Evolutionary conservation across 2,329 filamentous ascomycete genomes (phyloP), one percentile per base, ranked within the genome.

Genomic region (Bisporella sp.): DNA sequence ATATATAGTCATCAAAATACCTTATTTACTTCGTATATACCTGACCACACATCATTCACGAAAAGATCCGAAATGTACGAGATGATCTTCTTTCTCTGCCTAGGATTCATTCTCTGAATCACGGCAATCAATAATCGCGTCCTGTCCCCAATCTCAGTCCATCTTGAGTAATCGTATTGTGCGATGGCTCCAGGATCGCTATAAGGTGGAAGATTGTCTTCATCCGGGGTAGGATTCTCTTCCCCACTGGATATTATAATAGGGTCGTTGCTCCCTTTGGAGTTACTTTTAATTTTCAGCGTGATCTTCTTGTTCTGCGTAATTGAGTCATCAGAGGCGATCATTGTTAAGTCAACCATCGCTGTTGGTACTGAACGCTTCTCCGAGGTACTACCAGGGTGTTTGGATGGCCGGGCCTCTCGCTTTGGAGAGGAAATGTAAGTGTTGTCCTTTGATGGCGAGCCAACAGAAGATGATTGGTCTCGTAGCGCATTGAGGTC

Each of bases 81-180:
- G 35, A 55, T 48, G 2, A 55, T 31, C 6, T 32, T 9, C n/a
- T 31, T 50, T 50, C 48, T 53, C 31, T 5, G 30, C 5, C 13
- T 11, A 32, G 11, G 29, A 9, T 49, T 41, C 45, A 71, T 60
- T 8, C 68, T 62, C 6, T 57, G 51, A 1, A 77, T 57, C 2
- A 69, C 54, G 47, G 73, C 72, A 45, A 74, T 68, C 28, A 77
- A 54, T 1, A 74, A 59, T 5, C 72, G 66, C 39, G 70, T 68
- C 8, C 49, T 52, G 46, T 65, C 60, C n/a, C 33, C 13, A 13
- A 51, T 32, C 6, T 54, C 52, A 33, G 50, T 46, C 60, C 59
- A 65, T 13, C 41, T 43, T 6, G 48, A 33, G 45, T 54, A 56
- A 2, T 48, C 47, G 44, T 51, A 58, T 41, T 49, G 51, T 7